Conservation (phyloP, 2,329 filamentous ascomycete genomes). For the Pseudogymnoascus sp. region DNA sequence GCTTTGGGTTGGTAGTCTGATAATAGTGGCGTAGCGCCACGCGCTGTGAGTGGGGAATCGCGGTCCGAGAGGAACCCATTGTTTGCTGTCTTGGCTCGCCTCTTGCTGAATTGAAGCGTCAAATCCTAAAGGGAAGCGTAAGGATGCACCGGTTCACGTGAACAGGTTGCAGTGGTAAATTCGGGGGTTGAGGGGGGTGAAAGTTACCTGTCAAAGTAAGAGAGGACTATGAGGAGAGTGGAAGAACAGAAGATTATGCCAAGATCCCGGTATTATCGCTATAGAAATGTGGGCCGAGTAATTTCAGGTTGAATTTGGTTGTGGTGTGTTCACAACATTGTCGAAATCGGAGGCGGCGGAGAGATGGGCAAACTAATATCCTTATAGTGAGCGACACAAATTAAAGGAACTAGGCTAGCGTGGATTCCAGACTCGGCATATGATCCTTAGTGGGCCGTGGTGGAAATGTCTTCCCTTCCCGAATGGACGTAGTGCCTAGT, state of each 20-base stretch:
- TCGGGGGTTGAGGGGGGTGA: background rate
- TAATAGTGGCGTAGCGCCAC: conserved; percentile 16
- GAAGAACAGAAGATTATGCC: background rate
- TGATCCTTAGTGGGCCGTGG: background rate
- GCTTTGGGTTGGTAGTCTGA: conserved; percentile 17
- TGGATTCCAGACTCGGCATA: background rate
- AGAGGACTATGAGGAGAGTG: background rate
- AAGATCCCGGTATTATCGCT: background rate
- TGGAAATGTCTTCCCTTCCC: too few species aligned
- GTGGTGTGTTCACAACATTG: too few species aligned
- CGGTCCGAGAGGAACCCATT: conserved; percentile 15
- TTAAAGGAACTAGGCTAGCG: background rate
- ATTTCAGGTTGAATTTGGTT: background rate
- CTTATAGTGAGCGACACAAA: background rate
- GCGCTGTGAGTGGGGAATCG: conserved; percentile 17
- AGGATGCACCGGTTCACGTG: background rate
- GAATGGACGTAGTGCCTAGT: too few species aligned
- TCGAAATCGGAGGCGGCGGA: background rate
- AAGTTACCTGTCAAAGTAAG: background rate
- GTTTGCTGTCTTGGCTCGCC: conserved; percentile 14
- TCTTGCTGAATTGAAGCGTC: conserved; percentile 15
- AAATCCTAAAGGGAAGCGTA: background rate
- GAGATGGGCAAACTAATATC: background rate
- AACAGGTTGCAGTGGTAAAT: background rate
- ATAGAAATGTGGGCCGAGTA: background rate